phyloP scores from a whole-genome alignment of 805 yeast genomes.

The Candida arabinofermentans region DNA sequence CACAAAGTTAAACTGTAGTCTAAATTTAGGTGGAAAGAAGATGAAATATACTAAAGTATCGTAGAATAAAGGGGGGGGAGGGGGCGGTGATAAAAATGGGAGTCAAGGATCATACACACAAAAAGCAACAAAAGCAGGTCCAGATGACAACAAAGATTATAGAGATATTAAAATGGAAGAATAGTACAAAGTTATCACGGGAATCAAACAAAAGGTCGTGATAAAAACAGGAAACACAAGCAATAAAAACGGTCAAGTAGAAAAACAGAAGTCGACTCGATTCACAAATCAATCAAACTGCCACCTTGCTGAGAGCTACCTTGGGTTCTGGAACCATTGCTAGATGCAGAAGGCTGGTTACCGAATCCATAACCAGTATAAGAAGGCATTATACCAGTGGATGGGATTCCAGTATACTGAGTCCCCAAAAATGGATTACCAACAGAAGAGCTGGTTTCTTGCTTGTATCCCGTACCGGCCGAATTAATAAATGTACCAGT shows the following conservation, averaged over 20 bases:
- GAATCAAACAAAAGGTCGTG: background rate
- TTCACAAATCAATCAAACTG: conserved; percentile 31
- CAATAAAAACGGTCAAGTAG: background rate
- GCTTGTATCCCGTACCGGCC: conserved; percentile 78
- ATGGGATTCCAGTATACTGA: conserved; percentile 71
- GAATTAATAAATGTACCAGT: conserved; percentile 81
- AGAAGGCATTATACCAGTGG: conserved; percentile 65
- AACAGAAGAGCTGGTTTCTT: conserved; percentile 40
- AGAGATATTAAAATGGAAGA: background rate
- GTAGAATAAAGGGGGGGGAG: no score
- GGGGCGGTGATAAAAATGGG: no score
- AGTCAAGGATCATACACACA: no score
- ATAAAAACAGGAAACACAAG: background rate
- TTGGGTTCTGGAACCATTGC: conserved; percentile 15
- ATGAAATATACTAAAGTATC: no score
- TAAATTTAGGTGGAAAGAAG: no score
- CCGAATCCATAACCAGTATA: conserved; percentile 96
- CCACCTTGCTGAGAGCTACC: conserved; percentile 21
- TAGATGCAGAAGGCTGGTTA: conserved; percentile 42
- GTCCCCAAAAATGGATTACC: conserved; percentile 61
- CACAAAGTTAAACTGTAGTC: no score
- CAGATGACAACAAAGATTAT: background rate
- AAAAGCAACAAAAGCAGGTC: background rate
- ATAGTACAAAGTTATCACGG: background rate
- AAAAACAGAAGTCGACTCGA: background rate